Base-by-base conservation (phyloP, 169 alveolate genomes). In the Plasmodium blacklocki region DNA sequence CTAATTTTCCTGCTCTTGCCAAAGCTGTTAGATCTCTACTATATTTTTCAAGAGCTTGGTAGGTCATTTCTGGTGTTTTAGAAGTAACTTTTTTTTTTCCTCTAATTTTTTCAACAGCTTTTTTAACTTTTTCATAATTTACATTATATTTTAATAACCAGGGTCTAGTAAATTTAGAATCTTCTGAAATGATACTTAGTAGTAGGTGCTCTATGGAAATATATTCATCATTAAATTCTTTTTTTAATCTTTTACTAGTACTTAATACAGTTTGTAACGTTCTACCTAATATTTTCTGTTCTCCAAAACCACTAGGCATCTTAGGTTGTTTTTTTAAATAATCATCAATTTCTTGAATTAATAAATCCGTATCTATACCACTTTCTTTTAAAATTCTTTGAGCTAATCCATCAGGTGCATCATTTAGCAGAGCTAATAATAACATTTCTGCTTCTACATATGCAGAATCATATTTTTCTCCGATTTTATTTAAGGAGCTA, bases 401-500 rank as follows among this genome's bases (percentile, higher is more conserved):
- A 11, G 94, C 93, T 26, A 95, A 74, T 2, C 97, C 95, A 8
- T 95, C 97, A 15, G 95, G 93, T n/a, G 94, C 93, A 49, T 92
- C 93, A 50, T 93, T 91, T 59, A 95, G 58, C 47, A 95, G 68
- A 19, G 93, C 95, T 29, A 89, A 71, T 49, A 95, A 91, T 63
- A 95, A 91, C 97, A 93, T 94, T 50, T 95, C 97, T 11, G 97
- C 97, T 60, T 95, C 97, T 18, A 95, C 97, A 89, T 95, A 95
- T 0, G 96, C 96, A 0, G 97, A 94, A 45, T 95, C 93, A 50
- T 88, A 92, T 18, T 89, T 76, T 62, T 95, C 95, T 26, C 97
- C 97, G 1, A 95, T 75, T 23, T 92, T 93, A 23, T 93, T 93
- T 71, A 95, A 66, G 4, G 95, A 88, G 14, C 94, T 91, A 70